phyloP scores from a whole-genome alignment of 768 basidiomycete species.

The Tylopilus rubrobrunneus region DNA sequence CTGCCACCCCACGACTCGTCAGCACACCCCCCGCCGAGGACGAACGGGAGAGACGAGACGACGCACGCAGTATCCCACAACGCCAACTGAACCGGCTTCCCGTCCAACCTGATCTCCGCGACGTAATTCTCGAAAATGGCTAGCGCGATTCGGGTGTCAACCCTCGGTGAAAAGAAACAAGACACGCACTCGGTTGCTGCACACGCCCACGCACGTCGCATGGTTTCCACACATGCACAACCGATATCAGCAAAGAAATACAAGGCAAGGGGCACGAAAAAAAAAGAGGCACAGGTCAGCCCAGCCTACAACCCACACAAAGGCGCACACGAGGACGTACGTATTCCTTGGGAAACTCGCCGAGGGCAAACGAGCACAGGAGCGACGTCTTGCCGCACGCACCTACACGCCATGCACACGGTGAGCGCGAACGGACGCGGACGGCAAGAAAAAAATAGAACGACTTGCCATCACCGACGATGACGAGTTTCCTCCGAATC shows the following conservation, averaged over 20 bases:
- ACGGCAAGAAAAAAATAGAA: neutral
- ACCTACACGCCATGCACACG: conserved; percentile 38
- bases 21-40: too few relatives aligned
- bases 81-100: conserved; percentile 95
- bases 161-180: neutral
- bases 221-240: too few relatives aligned
- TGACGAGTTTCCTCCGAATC: conserved; percentile 94
- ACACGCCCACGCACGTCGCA: neutral
- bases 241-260: too few relatives aligned
- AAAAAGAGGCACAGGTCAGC: too few relatives aligned
- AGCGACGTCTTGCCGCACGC: conserved; percentile 97
- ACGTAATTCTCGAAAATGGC: conserved; percentile 99
- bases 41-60: neutral
- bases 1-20: conserved; percentile 36
- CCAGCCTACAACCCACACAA: too few relatives aligned
- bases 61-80: conserved; percentile 99
- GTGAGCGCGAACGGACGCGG: neutral
- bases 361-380: conserved; percentile 86
- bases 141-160: neutral
- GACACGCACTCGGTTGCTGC: conserved; percentile 42
- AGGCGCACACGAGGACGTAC: conserved; percentile 43
- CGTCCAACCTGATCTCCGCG: conserved; percentile 95
- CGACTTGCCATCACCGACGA: conserved; percentile 89
- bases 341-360: conserved; percentile 95
- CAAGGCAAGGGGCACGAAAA: too few relatives aligned